Conservation (phyloP, 1,284 basidiomycete species). For the Cryptococcus amylolentus region DNA sequence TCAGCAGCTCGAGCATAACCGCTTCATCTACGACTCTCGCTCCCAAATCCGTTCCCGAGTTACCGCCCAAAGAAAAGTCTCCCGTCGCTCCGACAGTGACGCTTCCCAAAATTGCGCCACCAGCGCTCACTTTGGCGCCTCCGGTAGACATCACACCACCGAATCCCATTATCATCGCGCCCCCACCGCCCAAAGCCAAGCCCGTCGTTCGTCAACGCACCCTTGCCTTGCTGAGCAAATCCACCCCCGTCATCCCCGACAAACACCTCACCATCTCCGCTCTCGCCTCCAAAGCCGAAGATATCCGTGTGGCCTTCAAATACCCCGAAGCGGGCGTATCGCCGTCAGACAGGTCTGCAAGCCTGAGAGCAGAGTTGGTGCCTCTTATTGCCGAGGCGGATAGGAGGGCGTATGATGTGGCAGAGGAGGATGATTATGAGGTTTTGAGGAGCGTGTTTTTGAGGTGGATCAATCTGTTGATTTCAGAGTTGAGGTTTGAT, state of each 20-base stretch:
- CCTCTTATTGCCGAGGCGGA: constrained; percentile 43
- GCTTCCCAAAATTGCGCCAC: constrained; percentile 20
- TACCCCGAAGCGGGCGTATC: constrained; percentile 29
- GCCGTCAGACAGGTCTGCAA: constrained; percentile 37
- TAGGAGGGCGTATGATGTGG: constrained; percentile 32
- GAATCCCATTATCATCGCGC: neutral
- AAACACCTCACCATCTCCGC: constrained; percentile 17
- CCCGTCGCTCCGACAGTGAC: constrained; percentile 20
- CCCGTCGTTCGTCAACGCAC: constrained; percentile 11
- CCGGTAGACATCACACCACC: neutral
- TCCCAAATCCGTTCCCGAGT: neutral
- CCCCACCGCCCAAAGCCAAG: neutral
- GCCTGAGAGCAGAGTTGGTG: constrained; percentile 44
- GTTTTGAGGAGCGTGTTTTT: constrained; percentile 41
- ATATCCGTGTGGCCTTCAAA: constrained; percentile 31
- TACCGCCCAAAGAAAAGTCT: constrained; percentile 5
- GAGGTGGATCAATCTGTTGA: constrained; percentile 45
- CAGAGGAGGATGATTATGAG: constrained; percentile 29
- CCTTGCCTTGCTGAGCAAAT: constrained; percentile 11
- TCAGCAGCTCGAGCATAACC: neutral
- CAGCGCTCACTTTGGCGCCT: neutral
- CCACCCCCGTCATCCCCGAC: constrained; percentile 26
- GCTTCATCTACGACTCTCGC: constrained; percentile 5
- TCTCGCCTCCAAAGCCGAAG: constrained; percentile 33
- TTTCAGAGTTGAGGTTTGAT: constrained; percentile 47